Evolutionary conservation across 805 yeast species (phyloP).

Genomic region (Sungouiozyma intestinalis): DNA sequence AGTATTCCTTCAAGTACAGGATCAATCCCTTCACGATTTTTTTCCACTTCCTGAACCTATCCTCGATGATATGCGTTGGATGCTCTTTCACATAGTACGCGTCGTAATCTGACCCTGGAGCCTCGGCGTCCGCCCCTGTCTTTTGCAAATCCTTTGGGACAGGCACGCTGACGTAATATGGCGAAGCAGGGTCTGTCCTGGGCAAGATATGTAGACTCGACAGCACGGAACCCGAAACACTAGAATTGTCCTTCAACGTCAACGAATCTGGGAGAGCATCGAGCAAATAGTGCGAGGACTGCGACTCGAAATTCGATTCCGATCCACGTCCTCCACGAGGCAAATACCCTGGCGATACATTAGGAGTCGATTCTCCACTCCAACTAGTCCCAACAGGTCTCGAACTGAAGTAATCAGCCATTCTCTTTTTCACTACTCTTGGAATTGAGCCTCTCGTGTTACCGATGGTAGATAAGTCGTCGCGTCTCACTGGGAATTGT

Average conservation of each 20-base stretch:
- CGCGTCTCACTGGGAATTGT: too few relatives aligned
- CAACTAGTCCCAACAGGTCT: slow-evolving; percentile 3
- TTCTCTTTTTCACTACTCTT: slow-evolving; percentile 7
- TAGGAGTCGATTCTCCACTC: not conserved
- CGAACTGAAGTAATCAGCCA: slow-evolving; percentile 20
- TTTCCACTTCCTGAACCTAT: slow-evolving; percentile 75
- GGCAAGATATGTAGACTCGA: slow-evolving; percentile 14
- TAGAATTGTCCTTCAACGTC: slow-evolving; percentile 4
- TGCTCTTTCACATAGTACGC: slow-evolving; percentile 27
- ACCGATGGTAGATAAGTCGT: too few relatives aligned
- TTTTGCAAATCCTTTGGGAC: slow-evolving; percentile 17
- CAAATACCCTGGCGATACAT: not conserved
- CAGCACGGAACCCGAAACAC: not conserved
- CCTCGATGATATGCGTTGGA: slow-evolving; percentile 76
- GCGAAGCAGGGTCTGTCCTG: slow-evolving; percentile 23
- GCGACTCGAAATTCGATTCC: slow-evolving; percentile 4
- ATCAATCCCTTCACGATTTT: slow-evolving; percentile 61
- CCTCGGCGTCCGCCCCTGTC: not conserved
- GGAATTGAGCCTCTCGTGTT: too few relatives aligned
- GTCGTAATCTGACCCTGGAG: slow-evolving; percentile 10
- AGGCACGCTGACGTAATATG: slow-evolving; percentile 27
- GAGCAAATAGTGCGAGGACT: slow-evolving; percentile 19
- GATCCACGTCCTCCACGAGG: slow-evolving; percentile 8
- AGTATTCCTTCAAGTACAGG: slow-evolving; percentile 61
- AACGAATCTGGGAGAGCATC: slow-evolving; percentile 14